A percentile compares a stretch with the other conserved stretches of the same genome.
Evolutionary conservation across 176 grass and related monocot species (phyloP).

Genomic region (Musa troglodytarum): DNA sequence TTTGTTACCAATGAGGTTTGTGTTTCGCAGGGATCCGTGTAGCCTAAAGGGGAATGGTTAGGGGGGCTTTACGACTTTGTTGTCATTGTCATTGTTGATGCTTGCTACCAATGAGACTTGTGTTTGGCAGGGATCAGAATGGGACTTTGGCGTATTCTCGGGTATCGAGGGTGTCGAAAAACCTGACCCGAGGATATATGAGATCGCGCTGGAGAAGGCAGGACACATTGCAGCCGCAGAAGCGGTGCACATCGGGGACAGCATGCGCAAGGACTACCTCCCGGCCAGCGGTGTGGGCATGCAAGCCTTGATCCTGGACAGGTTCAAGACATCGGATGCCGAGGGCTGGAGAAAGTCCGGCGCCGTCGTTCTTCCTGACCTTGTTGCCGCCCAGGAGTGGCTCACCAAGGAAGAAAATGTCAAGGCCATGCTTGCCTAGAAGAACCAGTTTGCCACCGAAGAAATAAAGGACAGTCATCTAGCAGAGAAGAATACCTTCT

Average conservation of each 20-base stretch:
- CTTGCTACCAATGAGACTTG: background rate
- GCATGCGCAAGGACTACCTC: slow-evolving; percentile 77
- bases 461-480: too few relatives aligned
- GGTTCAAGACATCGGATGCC: slow-evolving; percentile 61
- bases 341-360: slow-evolving; percentile 71
- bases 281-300: slow-evolving; percentile 60
- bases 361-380: slow-evolving; percentile 50
- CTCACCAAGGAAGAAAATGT: slow-evolving; percentile 39
- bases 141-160: slow-evolving; percentile 51
- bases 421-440: background rate
- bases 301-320: slow-evolving; percentile 61
- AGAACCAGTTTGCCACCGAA: too few relatives aligned
- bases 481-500: too few relatives aligned
- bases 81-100: too few relatives aligned
- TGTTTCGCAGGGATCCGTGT: too few relatives aligned
- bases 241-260: slow-evolving; percentile 77
- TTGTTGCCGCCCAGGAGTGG: slow-evolving; percentile 47
- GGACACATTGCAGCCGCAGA: slow-evolving; percentile 51
- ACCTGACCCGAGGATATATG: slow-evolving; percentile 66
- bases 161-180: slow-evolving; percentile 70
- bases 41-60: too few relatives aligned
- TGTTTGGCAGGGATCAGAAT: slow-evolving; percentile 31
- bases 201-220: slow-evolving; percentile 79
- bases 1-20: too few relatives aligned
- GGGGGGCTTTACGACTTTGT: too few relatives aligned